Evolutionary conservation across 2,329 filamentous ascomycete genomes (phyloP).

Genomic region (Macrophomina tecta): DNA sequence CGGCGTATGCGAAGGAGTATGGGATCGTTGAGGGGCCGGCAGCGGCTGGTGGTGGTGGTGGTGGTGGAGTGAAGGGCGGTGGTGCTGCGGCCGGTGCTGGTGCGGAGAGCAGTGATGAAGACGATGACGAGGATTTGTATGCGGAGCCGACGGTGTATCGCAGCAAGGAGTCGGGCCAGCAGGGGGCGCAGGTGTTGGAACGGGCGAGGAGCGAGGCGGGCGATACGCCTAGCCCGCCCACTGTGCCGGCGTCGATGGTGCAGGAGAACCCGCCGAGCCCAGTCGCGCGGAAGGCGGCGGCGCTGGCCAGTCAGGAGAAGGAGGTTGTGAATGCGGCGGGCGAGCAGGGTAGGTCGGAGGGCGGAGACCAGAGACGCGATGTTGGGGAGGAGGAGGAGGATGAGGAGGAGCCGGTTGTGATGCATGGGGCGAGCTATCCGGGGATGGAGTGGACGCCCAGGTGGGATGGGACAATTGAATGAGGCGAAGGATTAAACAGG

Average conservation of each 20-base stretch:
- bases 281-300: no score
- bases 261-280: conserved; percentile 30
- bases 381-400: conserved; percentile 39
- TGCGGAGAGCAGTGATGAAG: neutral
- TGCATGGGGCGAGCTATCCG: conserved; percentile 72
- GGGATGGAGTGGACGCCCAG: conserved; percentile 72
- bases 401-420: conserved; percentile 57
- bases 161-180: conserved; percentile 32
- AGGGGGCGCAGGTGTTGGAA: conserved; percentile 20
- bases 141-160: conserved; percentile 37
- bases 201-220: neutral
- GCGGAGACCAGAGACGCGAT: conserved; percentile 28
- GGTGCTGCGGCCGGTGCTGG: neutral
- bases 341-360: conserved; percentile 32
- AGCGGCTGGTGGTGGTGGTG: neutral
- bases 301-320: conserved; percentile 33
- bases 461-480: conserved; percentile 38
- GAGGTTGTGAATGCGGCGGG: conserved; percentile 39
- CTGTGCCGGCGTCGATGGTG: conserved; percentile 37
- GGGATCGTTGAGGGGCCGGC: neutral
- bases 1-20: conserved; percentile 21
- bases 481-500: neutral
- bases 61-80: neutral
- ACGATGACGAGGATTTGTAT: conserved; percentile 20
- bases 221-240: neutral